Evolutionary conservation across 768 basidiomycete genomes (phyloP).

Genomic region (Lactarius hatsudake): DNA sequence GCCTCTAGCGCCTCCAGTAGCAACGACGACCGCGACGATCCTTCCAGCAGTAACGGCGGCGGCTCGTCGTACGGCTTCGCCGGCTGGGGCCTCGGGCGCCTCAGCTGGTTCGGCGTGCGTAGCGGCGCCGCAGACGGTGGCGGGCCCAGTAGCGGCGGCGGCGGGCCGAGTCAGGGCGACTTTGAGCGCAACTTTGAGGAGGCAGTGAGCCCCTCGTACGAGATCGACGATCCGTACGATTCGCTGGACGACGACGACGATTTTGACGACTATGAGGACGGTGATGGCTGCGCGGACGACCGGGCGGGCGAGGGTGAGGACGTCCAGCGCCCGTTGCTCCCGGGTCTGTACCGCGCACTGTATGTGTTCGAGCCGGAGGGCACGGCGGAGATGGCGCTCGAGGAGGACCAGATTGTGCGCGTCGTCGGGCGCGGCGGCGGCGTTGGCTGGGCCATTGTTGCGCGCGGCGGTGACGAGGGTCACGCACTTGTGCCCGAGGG

Average conservation of each 20-base stretch:
- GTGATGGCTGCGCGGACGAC: constrained; percentile 22
- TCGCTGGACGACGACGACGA: constrained; percentile 29
- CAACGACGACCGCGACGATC: constrained; percentile 32
- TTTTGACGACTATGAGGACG: constrained; percentile 32
- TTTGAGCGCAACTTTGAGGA: constrained; percentile 47
- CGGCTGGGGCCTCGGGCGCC: constrained; percentile 44
- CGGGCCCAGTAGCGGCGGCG: constrained; percentile 6
- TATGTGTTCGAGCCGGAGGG: constrained; percentile 80
- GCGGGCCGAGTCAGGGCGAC: constrained; percentile 42
- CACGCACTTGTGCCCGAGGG: constrained; percentile 81
- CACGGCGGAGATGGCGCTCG: constrained; percentile 76
- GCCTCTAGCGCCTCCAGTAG: constrained; percentile 30
- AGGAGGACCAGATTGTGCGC: constrained; percentile 71
- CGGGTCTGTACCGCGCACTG: constrained; percentile 74
- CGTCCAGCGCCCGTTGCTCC: constrained; percentile 44
- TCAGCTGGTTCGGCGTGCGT: constrained; percentile 40
- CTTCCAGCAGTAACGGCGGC: constrained; percentile 25
- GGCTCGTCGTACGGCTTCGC: constrained; percentile 35
- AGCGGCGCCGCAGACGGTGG: constrained; percentile 17
- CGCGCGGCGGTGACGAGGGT: constrained; percentile 40
- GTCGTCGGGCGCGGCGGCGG: constrained; percentile 76
- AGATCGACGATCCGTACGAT: constrained; percentile 29
- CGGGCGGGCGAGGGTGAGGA: constrained; percentile 32
- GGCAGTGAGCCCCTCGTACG: constrained; percentile 34
- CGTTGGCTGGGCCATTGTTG: constrained; percentile 77